Percentiles rank a stretch among this genome's conserved stretches.
Conservation (phyloP, 202 grass and related monocot genomes). For the Schoenoplectus triqueter region DNA sequence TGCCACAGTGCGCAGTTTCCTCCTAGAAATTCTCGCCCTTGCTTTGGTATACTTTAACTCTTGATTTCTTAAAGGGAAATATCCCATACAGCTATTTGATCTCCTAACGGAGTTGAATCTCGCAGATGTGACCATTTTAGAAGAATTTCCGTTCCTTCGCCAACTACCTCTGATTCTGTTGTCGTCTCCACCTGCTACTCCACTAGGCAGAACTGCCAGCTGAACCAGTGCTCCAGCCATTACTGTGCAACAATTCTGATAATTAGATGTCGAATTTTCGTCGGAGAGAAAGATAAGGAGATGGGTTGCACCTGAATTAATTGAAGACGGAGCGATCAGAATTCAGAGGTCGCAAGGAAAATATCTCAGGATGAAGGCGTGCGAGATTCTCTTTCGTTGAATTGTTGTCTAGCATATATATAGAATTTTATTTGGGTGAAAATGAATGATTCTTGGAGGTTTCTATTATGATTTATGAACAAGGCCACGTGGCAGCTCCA, state of each 20-base stretch:
- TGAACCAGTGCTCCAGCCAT: conserved; percentile 31
- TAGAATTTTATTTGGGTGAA: neutral
- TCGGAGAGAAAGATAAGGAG: neutral
- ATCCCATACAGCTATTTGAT: neutral
- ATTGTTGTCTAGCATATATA: neutral
- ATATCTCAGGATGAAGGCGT: neutral
- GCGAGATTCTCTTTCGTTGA: conserved; percentile 8
- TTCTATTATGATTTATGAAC: neutral
- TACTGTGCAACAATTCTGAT: conserved; percentile 12
- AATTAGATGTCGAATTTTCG: neutral
- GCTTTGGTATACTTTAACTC: neutral
- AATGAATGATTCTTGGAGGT: neutral
- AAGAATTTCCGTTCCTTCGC: conserved; percentile 3
- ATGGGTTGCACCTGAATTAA: neutral
- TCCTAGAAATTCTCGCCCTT: conserved; percentile 10
- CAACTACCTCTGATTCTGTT: neutral
- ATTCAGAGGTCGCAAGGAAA: neutral
- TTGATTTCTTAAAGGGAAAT: neutral
- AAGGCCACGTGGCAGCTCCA: conserved; percentile 19
- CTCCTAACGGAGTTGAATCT: conserved; percentile 1
- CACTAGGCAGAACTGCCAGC: conserved; percentile 14
- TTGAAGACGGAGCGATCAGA: neutral
- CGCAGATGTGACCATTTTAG: neutral
- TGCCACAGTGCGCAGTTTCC: conserved; percentile 38
- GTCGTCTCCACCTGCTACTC: conserved; percentile 9